Evolutionary conservation across 768 basidiomycete species (phyloP).

Genomic region (Lactifluus echinatus): DNA sequence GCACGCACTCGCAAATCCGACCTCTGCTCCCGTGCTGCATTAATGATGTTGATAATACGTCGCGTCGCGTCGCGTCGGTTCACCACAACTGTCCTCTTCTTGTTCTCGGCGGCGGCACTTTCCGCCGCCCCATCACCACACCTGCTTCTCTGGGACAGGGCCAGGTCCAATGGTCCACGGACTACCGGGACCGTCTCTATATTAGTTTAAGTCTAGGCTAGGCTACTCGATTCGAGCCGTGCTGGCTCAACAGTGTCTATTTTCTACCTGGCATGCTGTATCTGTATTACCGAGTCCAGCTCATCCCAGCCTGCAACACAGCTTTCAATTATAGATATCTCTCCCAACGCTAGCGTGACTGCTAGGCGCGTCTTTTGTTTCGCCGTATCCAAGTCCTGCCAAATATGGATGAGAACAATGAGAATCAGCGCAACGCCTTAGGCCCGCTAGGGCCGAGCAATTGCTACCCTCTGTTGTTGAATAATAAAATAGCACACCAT

Average conservation of each 20-base stretch:
- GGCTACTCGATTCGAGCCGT: background rate
- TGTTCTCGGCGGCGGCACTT: constrained; percentile 7
- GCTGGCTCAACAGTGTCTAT: constrained; percentile 4
- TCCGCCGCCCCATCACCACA: constrained; percentile 16
- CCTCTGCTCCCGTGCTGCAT: background rate
- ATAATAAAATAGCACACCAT: constrained; percentile 8
- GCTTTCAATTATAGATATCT: constrained; percentile 19
- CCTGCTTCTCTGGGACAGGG: constrained; percentile 3
- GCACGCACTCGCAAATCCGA: background rate
- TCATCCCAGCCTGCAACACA: constrained; percentile 15
- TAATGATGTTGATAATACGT: too few relatives aligned
- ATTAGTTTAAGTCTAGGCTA: background rate
- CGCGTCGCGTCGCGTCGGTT: too few relatives aligned
- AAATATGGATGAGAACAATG: constrained; percentile 19
- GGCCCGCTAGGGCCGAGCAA: background rate
- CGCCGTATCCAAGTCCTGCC: constrained; percentile 6
- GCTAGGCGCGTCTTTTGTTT: constrained; percentile 14
- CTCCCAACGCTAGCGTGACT: constrained; percentile 16
- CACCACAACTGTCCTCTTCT: too few relatives aligned
- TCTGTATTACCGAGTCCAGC: background rate
- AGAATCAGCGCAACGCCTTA: background rate
- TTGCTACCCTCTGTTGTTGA: background rate
- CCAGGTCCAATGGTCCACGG: constrained; percentile 12
- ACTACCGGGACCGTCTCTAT: constrained; percentile 2
- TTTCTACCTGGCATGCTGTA: background rate